Percentiles rank a stretch among this genome's conserved stretches.
These are phyloP conservation scores for Aphanocladium album DNA, from an alignment of 2,329 filamentous ascomycete genomes.

Conservation along the genomic window DNA sequence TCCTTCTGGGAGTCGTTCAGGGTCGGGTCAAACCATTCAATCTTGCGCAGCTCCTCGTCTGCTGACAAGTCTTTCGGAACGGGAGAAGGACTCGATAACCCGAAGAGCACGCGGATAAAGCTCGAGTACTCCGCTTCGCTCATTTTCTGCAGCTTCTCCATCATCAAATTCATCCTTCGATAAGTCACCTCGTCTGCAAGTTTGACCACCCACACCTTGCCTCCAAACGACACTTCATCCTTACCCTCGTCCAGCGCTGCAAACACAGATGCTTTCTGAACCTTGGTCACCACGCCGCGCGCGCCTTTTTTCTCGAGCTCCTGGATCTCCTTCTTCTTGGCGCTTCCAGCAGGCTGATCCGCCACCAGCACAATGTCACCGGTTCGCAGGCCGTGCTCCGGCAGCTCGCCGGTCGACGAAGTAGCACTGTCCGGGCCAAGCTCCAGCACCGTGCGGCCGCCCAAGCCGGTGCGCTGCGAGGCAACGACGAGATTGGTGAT, in stretches of 20 bases:
- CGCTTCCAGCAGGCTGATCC: slow-evolving; percentile 68
- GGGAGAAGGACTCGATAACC: slow-evolving; percentile 47
- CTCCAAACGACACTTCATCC: slow-evolving; percentile 39
- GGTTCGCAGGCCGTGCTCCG: slow-evolving; percentile 68
- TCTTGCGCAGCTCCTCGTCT: slow-evolving; percentile 39
- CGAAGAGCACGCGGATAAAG: slow-evolving; percentile 60
- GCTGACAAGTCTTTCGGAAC: slow-evolving; percentile 36
- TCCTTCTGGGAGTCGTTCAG: slow-evolving; percentile 65
- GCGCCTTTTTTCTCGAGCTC: slow-evolving; percentile 65
- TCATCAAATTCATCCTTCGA: slow-evolving; percentile 59
- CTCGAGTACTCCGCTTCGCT: slow-evolving; percentile 50
- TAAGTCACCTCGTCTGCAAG: slow-evolving; percentile 65
- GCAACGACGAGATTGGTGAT: slow-evolving; percentile 69
- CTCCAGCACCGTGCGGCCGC: slow-evolving; percentile 85
- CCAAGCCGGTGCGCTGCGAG: slow-evolving; percentile 80
- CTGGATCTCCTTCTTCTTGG: slow-evolving; percentile 66
- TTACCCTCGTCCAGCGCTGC: slow-evolving; percentile 66
- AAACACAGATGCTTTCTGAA: slow-evolving; percentile 52
- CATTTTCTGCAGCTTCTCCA: slow-evolving; percentile 57
- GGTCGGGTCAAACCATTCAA: slow-evolving; percentile 57
- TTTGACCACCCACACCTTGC: slow-evolving; percentile 60
- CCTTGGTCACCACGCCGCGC: slow-evolving; percentile 65
- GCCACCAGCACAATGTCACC: slow-evolving; percentile 75
- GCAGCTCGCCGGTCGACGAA: slow-evolving; percentile 49
- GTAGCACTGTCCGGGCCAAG: slow-evolving; percentile 69